Evolutionary conservation across 441 rosid genomes (phyloP), one percentile per base, ranked within the genome.

Genomic region (Daphne laureola): DNA sequence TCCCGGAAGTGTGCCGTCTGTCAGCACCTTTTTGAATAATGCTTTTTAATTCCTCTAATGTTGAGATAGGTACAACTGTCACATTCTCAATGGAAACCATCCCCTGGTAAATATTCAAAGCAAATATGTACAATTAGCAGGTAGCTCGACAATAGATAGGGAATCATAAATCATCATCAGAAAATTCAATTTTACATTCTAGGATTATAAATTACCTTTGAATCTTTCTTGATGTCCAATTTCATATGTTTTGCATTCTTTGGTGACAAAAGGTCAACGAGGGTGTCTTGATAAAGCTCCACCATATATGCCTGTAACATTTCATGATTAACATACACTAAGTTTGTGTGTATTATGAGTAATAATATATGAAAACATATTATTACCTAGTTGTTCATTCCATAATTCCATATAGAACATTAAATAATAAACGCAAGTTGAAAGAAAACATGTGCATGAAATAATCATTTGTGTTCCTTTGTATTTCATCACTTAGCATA

Each of bases 201-300:
- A 21, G 12, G 23, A 38, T 35, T 49, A 23, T 40, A 49, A 12
- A 54, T 44, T 67, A 83, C 98, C 98, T 90, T 93, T 1, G 86
- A 62, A 71, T 93, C 96, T 62, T 93, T 93, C 73, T 90, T 93
- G 25, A 93, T 87, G 36, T 90, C 98, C 71, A 93, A 72, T 65
- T 80, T 93, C 67, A 73, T 48, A 26, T 81, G 87, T 63, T 69
- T 89, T 54, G 73, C 76, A 68, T 65, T 80, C 74, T 76, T 93
- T 51, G 95, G 87, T 50, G 83, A 70, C 31, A 93, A 53, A 69
- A 93, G 96, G 63, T 93, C 97, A 35, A 87, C 77, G 55, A 93
- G 87, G 9, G 83, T 87, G 65, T 93, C 98, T 73, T 93, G 98
- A 73, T 93, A 93, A 59, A 93, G 63, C 77, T 93, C 97, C 68